phyloP scores from a whole-genome alignment of 257 asterid species.

The Coffea canephora region DNA sequence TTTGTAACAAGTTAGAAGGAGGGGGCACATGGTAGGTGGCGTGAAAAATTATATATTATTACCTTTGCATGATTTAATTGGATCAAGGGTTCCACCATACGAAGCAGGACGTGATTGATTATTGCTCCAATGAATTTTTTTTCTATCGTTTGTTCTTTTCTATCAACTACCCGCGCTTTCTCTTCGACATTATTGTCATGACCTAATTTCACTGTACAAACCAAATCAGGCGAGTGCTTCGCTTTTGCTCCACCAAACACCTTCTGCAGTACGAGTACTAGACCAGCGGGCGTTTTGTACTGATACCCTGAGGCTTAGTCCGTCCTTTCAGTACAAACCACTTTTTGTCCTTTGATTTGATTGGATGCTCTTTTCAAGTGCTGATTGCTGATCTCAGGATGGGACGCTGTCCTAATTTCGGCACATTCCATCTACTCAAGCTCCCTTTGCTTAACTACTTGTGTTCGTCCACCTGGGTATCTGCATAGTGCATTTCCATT shows the following conservation, averaged over 20 bases:
- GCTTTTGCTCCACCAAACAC: not conserved
- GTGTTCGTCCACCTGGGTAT: not conserved
- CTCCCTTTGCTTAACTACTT: not conserved
- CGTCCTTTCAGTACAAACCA: not conserved
- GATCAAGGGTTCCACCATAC: constrained; percentile 5
- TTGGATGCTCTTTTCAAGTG: not conserved
- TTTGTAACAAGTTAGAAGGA: too few species aligned
- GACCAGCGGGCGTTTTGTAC: constrained; percentile 4
- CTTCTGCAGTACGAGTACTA: not conserved
- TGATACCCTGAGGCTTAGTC: constrained; percentile 17
- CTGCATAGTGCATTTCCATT: not conserved
- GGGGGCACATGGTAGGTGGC: too few species aligned
- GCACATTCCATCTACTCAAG: not conserved
- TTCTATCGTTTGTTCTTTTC: not conserved
- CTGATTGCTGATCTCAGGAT: not conserved
- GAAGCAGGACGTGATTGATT: constrained; percentile 23
- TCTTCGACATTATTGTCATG: not conserved
- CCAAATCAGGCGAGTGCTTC: not conserved
- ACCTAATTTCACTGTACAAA: constrained; percentile 22
- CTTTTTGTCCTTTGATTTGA: not conserved
- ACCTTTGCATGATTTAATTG: not conserved
- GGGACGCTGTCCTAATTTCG: not conserved
- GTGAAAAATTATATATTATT: too few species aligned
- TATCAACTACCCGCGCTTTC: not conserved
- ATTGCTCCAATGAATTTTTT: not conserved